Conservation (phyloP, 1,284 basidiomycete species). For the Apiotrichum mycotoxinovorans region DNA sequence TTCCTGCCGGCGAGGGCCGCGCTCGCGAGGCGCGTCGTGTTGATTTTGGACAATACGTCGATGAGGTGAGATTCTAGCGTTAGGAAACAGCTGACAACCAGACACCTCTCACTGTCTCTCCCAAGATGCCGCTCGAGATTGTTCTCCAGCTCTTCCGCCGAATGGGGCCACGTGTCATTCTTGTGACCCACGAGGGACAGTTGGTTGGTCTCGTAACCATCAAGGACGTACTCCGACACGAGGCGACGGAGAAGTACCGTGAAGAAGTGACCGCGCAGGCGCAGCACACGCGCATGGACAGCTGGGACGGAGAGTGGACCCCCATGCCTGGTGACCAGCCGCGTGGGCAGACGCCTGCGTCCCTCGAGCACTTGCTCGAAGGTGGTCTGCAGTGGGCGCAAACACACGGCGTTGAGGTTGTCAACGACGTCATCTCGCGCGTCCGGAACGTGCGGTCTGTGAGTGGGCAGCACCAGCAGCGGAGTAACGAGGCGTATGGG, state of each 20-base stretch:
- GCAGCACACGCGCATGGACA: neutral
- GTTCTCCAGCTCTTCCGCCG: slow-evolving; percentile 94
- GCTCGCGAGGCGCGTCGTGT: slow-evolving; percentile 49
- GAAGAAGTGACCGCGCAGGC: slow-evolving; percentile 7
- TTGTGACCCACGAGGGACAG: slow-evolving; percentile 79
- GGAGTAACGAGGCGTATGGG: neutral
- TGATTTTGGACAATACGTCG: slow-evolving; percentile 85
- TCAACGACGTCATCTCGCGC: slow-evolving; percentile 19
- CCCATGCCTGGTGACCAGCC: neutral
- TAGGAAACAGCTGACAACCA: slow-evolving; percentile 38
- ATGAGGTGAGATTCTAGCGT: slow-evolving; percentile 61
- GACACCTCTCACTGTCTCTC: slow-evolving; percentile 91
- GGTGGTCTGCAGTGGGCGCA: slow-evolving; percentile 18
- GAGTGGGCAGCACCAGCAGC: no score
- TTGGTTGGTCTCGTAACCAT: slow-evolving; percentile 87
- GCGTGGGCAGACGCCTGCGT: neutral
- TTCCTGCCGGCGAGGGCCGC: slow-evolving; percentile 22
- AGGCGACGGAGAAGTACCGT: slow-evolving; percentile 52
- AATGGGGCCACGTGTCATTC: slow-evolving; percentile 91
- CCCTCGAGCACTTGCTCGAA: slow-evolving; percentile 19
- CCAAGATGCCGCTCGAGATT: slow-evolving; percentile 88
- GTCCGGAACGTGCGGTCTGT: slow-evolving; percentile 8
- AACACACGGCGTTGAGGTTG: slow-evolving; percentile 15
- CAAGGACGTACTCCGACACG: slow-evolving; percentile 89
- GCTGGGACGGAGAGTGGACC: slow-evolving; percentile 9